phyloP scores from a whole-genome alignment of 495 filamentous ascomycete species.

The Podospora didyma region DNA sequence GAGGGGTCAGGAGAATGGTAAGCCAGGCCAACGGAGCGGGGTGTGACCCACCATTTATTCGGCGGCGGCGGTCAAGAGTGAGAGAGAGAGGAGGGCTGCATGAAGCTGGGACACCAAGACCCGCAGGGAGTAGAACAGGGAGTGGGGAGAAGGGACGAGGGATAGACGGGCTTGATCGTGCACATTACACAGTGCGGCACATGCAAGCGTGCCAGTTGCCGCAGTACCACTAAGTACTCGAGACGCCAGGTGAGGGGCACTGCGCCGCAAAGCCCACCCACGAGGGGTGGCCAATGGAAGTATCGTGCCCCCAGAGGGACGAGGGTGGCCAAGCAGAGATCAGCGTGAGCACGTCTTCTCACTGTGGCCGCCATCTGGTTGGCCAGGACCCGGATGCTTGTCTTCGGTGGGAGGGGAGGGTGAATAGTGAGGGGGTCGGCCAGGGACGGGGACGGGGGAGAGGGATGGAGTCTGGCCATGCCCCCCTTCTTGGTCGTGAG shows the following conservation, averaged over 20 bases:
- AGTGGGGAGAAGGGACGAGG: neutral
- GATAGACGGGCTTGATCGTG: neutral
- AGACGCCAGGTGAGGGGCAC: slow-evolving; percentile 11
- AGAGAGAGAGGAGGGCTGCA: neutral
- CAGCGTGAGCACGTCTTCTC: slow-evolving; percentile 8
- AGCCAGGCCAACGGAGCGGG: slow-evolving; percentile 27
- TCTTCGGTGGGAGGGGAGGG: neutral
- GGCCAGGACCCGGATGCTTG: slow-evolving; percentile 16
- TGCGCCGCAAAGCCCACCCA: slow-evolving; percentile 8
- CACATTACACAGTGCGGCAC: slow-evolving; percentile 2
- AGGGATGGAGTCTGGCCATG: too few species aligned
- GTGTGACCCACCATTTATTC: slow-evolving; percentile 35
- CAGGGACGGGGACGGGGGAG: neutral
- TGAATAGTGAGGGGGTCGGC: neutral
- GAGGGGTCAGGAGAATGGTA: slow-evolving; percentile 32
- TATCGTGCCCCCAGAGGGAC: slow-evolving; percentile 8
- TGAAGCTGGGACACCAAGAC: too few species aligned
- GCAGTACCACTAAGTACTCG: slow-evolving; percentile 4
- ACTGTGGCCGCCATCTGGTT: slow-evolving; percentile 27
- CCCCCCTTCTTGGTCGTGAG: too few species aligned
- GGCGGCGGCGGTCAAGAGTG: slow-evolving; percentile 14
- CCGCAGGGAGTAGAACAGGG: neutral
- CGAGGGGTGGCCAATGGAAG: neutral
- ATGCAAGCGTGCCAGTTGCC: neutral
- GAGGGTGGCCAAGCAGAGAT: slow-evolving; percentile 2